phyloP scores from a whole-genome alignment of 2,329 filamentous ascomycete genomes.

The Neonectria magnoliae region DNA sequence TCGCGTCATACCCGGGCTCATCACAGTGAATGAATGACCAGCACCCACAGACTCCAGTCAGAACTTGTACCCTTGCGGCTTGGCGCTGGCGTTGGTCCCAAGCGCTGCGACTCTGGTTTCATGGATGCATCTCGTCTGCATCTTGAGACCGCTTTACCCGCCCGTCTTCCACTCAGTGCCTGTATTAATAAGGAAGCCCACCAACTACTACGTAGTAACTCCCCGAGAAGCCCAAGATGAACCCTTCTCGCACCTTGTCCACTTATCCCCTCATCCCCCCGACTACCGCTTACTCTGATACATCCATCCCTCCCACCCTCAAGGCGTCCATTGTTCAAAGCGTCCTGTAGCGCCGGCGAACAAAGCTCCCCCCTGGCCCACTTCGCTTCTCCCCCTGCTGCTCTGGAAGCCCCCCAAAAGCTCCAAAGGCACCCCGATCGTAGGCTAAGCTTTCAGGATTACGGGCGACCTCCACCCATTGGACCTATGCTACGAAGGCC shows the following conservation, averaged over 20 bases:
- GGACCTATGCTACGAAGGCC: neutral
- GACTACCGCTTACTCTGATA: too few species aligned
- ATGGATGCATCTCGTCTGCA: neutral
- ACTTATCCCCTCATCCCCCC: too few species aligned
- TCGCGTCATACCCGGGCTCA: too few species aligned
- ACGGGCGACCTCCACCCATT: neutral
- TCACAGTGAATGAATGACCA: neutral
- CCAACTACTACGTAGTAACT: too few species aligned
- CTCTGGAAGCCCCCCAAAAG: too few species aligned
- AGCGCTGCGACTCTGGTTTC: neutral
- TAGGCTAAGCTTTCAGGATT: neutral
- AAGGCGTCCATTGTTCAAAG: too few species aligned
- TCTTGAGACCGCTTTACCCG: neutral
- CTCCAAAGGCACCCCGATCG: neutral
- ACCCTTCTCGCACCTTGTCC: too few species aligned
- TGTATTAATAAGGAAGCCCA: neutral
- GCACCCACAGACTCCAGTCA: neutral
- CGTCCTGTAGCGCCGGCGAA: too few species aligned
- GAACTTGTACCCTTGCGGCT: neutral
- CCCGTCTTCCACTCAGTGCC: neutral
- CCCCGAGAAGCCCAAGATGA: too few species aligned
- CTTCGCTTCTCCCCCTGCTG: too few species aligned
- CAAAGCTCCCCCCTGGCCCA: too few species aligned
- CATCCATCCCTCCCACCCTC: too few species aligned
- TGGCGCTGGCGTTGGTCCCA: neutral